Evolutionary conservation across 257 asterid species (phyloP).

Genomic region (Rhazya stricta): DNA sequence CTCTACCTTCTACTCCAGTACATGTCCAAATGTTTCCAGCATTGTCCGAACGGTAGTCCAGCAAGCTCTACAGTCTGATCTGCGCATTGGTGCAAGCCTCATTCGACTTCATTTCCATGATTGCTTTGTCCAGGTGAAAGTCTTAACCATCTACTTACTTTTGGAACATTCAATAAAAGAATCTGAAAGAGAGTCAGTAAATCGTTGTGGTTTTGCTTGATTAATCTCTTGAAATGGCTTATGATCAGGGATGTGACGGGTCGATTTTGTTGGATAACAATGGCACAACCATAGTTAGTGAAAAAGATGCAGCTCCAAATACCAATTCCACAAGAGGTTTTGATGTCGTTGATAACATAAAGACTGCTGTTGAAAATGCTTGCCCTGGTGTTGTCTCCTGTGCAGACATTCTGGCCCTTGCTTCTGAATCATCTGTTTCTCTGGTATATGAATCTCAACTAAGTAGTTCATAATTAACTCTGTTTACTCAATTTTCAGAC

Average conservation of each 20-base stretch:
- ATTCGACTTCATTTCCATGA: constrained; percentile 60
- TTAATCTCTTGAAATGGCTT: neutral
- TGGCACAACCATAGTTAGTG: constrained; percentile 42
- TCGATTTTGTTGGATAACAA: constrained; percentile 50
- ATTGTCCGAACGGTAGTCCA: constrained; percentile 40
- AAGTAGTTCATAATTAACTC: too few species aligned
- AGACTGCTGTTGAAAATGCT: constrained; percentile 42
- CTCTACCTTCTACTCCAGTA: constrained; percentile 42
- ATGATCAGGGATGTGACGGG: constrained; percentile 58
- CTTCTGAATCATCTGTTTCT: constrained; percentile 50
- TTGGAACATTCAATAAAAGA: neutral
- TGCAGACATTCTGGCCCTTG: constrained; percentile 62
- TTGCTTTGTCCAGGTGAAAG: constrained; percentile 47
- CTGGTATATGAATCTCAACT: constrained; percentile 24
- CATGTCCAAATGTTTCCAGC: constrained; percentile 57
- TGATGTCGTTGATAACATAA: constrained; percentile 51
- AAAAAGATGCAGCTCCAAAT: constrained; percentile 54
- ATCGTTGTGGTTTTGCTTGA: neutral
- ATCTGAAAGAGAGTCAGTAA: neutral
- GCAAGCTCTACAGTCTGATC: constrained; percentile 53
- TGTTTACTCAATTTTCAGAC: neutral
- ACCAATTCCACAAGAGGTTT: constrained; percentile 48
- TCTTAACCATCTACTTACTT: neutral
- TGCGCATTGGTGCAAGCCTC: constrained; percentile 55
- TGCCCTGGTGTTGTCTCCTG: constrained; percentile 68